Conservation (phyloP, 2,329 filamentous ascomycete genomes). For the Cladosporium colombiae region DNA sequence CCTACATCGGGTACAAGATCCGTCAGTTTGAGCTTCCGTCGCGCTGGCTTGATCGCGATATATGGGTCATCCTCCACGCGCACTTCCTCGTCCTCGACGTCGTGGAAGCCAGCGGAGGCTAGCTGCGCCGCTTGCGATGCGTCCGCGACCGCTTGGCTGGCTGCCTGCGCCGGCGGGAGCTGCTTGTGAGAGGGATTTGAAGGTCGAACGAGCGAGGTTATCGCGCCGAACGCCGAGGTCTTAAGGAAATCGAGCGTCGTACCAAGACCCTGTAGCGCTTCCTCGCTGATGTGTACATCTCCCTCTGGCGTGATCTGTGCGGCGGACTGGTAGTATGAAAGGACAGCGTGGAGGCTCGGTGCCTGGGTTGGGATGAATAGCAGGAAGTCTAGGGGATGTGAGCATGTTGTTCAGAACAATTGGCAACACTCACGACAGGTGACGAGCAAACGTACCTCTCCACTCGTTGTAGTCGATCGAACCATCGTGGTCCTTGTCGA, state of each 20-base stretch:
- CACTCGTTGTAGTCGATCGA: constrained; percentile 90
- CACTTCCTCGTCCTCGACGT: constrained; percentile 24
- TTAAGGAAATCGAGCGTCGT: constrained; percentile 69
- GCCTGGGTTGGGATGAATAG: constrained; percentile 77
- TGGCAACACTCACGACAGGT: background rate
- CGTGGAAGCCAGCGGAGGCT: constrained; percentile 12
- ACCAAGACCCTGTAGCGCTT: constrained; percentile 92
- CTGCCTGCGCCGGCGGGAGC: constrained; percentile 18
- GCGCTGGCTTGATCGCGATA: constrained; percentile 38
- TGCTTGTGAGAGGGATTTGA: constrained; percentile 14
- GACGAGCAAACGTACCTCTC: constrained; percentile 61
- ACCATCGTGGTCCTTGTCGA: constrained; percentile 87
- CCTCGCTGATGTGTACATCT: constrained; percentile 88
- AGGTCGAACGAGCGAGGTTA: constrained; percentile 54
- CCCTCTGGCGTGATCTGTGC: constrained; percentile 90
- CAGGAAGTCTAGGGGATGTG: constrained; percentile 70
- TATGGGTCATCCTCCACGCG: constrained; percentile 33
- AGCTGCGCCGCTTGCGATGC: constrained; percentile 15
- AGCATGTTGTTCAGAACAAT: background rate
- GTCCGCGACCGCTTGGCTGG: constrained; percentile 12
- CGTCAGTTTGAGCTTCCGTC: constrained; percentile 54
- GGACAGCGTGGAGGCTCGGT: constrained; percentile 74
- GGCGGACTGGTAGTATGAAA: constrained; percentile 89
- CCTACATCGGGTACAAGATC: constrained; percentile 77
- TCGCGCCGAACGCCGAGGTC: constrained; percentile 72